phyloP scores from a whole-genome alignment of 2,329 filamentous ascomycete species.

The Claviceps fusiformis region DNA sequence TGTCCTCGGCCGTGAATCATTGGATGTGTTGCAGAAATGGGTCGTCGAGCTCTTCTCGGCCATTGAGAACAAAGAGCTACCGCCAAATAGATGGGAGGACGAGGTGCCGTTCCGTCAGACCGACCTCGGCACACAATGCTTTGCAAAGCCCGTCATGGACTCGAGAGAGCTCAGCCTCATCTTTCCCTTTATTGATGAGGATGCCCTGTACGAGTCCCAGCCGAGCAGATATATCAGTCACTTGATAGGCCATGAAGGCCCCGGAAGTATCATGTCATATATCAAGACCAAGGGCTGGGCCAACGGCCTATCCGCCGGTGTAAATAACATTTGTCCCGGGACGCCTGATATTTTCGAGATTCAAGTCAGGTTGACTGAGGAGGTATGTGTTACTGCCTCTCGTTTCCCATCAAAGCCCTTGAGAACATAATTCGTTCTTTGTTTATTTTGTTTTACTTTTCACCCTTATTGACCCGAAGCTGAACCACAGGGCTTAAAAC shows the following conservation, averaged over 20 bases:
- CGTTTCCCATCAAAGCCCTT: neutral
- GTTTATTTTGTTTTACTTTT: too few relatives aligned
- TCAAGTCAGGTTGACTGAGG: slow-evolving; percentile 67
- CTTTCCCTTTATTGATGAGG: slow-evolving; percentile 79
- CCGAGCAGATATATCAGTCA: slow-evolving; percentile 80
- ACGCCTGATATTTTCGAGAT: slow-evolving; percentile 65
- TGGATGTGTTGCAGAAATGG: slow-evolving; percentile 77
- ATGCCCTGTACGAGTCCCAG: slow-evolving; percentile 63
- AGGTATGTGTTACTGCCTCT: slow-evolving; percentile 32
- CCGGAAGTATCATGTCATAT: slow-evolving; percentile 81
- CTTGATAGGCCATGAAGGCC: slow-evolving; percentile 82
- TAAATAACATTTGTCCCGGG: slow-evolving; percentile 64
- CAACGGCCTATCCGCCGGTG: slow-evolving; percentile 67
- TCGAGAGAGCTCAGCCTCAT: slow-evolving; percentile 63
- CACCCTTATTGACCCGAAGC: neutral
- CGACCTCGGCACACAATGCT: slow-evolving; percentile 54
- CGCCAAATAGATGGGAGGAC: slow-evolving; percentile 41
- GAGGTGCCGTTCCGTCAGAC: slow-evolving; percentile 35
- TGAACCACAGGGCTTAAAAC: slow-evolving; percentile 44
- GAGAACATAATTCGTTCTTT: neutral
- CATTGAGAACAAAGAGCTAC: slow-evolving; percentile 69
- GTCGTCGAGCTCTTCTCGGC: slow-evolving; percentile 69
- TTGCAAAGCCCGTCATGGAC: slow-evolving; percentile 87
- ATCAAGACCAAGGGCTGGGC: slow-evolving; percentile 86
- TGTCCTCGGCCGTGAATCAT: slow-evolving; percentile 64